Base-by-base conservation (phyloP, 257 asterid genomes). In the Solanum ossicruentum region DNA sequence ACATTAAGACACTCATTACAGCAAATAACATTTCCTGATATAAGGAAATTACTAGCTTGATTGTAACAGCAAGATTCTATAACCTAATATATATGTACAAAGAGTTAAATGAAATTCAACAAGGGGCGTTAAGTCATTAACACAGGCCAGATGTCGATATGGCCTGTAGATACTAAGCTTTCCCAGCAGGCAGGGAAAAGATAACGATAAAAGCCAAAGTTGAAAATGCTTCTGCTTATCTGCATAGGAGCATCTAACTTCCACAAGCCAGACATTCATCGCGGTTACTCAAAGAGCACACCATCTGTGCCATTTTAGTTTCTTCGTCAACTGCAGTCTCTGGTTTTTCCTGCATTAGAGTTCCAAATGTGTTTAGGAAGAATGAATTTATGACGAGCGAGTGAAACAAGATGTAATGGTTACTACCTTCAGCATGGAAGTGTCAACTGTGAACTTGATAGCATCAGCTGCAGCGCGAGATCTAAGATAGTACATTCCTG, bases 391-490 rank as follows among this genome's bases (percentile, higher is more conserved):
- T 11, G 36, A 21, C 45, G 51, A 57, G 13, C 12, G 12, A 78
- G 65, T 16, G 26, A 21, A 47, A 3, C 15, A 18, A 17, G 18
- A 21, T 5, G n/a, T 4, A 79, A 7, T 12, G 73, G 26, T 51
- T 56, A 41, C 55, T 85, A 93, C 98, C 91, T 93, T 93, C n/a
- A 95, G 67, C 92, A 92, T 91, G 58, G 93, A 57, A 18, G 97
- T 91, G 80, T 96, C 97, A 4, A 96, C 98, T 5, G 99, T 96
- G 89, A 93, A 95, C 86, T 96, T 93, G 89, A 95, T 95, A 21
- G 99, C 99, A 89, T 95, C 98, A 63, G 98, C 98, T 66, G 98
- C 98, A 70, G 99, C 97, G 0, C 97, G 98, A 18, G 99, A 89
- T 82, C 98, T 89, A 39, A 96, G 91, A 84, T 93, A 96, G 88